Evolutionary conservation across 495 filamentous ascomycete species (phyloP), one percentile per base, ranked within the genome.

Genomic region (Margaritispora aquatica): DNA sequence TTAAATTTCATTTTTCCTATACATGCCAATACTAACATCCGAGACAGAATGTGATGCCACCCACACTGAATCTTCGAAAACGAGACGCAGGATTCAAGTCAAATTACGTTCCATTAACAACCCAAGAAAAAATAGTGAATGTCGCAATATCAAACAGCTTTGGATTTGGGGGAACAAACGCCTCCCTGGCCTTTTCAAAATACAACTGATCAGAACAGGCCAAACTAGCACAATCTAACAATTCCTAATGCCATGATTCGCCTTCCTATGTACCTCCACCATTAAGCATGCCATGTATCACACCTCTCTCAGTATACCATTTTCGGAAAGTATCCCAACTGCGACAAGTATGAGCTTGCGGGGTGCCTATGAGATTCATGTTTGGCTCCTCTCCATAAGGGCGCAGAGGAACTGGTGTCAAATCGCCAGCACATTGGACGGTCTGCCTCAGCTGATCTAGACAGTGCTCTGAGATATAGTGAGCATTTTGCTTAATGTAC

Each of bases 81-180:
- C 74, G 84, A 21, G 79, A 81, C 23, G 76, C 84, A 54, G 88
- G 84, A 9, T 90, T 92, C 52, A 77, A 86, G 55, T 96, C 90
- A 76, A 97, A 98, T 71, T 93, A 96, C 73, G 84, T 95, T 1
- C 84, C 91, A 0, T 75, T 84, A 1, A 60, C 76, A 27, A 77
- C 88, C 1, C 92, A 97, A 68, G 69, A 86, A 26, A 84, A 84
- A 63, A 58, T 75, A 10, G 84, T 97, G 22, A 78, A 87, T 57
- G 88, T 92, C 24, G 87, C 87, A 29, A 61, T 98, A 64, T 91
- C 89, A 20, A 98, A 98, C 67, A 97, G 93, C 68, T 98, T 98
- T 78, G 94, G 94, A 1, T 98, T 98, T 76, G 94, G 94, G 10
- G 94, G 94, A 26, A 98, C 94, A 9, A 97, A 97, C 75, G 92